phyloP scores from a whole-genome alignment of 306 rosid species.

The Rosa multiflora region DNA sequence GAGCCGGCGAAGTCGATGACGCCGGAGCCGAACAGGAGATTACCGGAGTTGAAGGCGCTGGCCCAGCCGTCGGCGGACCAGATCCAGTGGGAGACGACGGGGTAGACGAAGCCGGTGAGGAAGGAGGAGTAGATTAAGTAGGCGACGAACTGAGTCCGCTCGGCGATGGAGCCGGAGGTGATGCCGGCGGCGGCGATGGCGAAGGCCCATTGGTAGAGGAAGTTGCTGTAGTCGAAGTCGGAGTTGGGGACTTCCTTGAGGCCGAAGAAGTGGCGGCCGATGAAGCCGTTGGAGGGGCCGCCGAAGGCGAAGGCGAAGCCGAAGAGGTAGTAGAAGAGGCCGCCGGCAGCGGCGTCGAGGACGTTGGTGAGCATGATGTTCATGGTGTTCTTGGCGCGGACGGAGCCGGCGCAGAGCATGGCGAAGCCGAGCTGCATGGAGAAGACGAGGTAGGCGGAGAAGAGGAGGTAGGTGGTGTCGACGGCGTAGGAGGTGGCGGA shows the following conservation, averaged over 20 bases:
- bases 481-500: conserved; percentile 44
- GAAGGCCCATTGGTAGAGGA: conserved; percentile 96
- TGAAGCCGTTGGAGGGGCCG: conserved; percentile 71
- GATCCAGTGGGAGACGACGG: conserved; percentile 87
- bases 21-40: conserved; percentile 54
- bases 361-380: conserved; percentile 98
- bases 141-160: conserved; percentile 84
- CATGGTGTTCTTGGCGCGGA: conserved; percentile 98
- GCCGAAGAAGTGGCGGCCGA: conserved; percentile 75
- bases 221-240: conserved; percentile 45
- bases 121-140: conserved; percentile 80
- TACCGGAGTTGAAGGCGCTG: conserved; percentile 23
- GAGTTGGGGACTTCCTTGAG: conserved; percentile 43
- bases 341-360: conserved; percentile 90
- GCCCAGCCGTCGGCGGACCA: conserved; percentile 96
- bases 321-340: conserved; percentile 83
- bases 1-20: conserved; percentile 92
- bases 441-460: conserved; percentile 95
- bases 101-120: conserved; percentile 89
- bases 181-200: conserved; percentile 97
- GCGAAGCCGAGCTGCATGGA: conserved; percentile 98
- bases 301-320: conserved; percentile 97
- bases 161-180: conserved; percentile 89
- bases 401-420: conserved; percentile 99
- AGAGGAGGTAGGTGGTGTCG: conserved; percentile 78